These are phyloP conservation scores for Mollisia scopiformis DNA, from an alignment of 2,329 filamentous ascomycete species.

Conservation along the genomic window DNA sequence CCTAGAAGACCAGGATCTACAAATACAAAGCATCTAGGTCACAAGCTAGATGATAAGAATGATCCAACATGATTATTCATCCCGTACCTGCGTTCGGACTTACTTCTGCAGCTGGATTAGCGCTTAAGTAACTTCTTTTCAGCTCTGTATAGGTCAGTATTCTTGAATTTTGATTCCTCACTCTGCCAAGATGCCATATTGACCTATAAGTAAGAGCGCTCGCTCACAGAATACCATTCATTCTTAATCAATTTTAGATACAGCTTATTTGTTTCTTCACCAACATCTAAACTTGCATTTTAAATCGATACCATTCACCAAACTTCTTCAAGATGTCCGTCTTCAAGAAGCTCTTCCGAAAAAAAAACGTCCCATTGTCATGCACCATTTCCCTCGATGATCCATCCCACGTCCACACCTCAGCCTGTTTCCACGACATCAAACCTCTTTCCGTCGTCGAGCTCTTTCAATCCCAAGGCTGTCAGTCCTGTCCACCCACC, in stretches of 20 bases:
- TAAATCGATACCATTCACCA: background rate
- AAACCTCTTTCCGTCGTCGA: constrained; percentile 39
- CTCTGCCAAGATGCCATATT: background rate
- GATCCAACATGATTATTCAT: background rate
- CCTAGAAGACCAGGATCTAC: too few relatives aligned
- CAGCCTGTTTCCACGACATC: constrained; percentile 33
- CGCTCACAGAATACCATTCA: constrained; percentile 8
- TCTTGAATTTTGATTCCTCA: background rate
- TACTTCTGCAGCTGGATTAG: background rate
- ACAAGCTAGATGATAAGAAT: background rate
- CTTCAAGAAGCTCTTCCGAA: constrained; percentile 33
- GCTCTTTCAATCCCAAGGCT: constrained; percentile 41
- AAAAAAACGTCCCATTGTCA: constrained; percentile 38
- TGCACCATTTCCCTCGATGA: constrained; percentile 38
- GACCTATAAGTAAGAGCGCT: constrained; percentile 3
- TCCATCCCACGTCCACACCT: constrained; percentile 36
- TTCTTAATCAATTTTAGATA: background rate
- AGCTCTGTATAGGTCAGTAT: background rate
- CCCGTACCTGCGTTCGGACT: background rate
- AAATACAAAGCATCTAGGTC: too few relatives aligned
- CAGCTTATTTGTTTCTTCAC: too few relatives aligned
- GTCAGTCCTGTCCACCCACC: constrained; percentile 39
- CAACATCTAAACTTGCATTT: background rate
- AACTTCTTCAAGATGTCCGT: background rate
- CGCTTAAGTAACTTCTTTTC: background rate